Evolutionary conservation across 1,284 basidiomycete genomes (phyloP), one percentile per base, ranked within the genome.

Genomic region (Rugosomyces carneus): DNA sequence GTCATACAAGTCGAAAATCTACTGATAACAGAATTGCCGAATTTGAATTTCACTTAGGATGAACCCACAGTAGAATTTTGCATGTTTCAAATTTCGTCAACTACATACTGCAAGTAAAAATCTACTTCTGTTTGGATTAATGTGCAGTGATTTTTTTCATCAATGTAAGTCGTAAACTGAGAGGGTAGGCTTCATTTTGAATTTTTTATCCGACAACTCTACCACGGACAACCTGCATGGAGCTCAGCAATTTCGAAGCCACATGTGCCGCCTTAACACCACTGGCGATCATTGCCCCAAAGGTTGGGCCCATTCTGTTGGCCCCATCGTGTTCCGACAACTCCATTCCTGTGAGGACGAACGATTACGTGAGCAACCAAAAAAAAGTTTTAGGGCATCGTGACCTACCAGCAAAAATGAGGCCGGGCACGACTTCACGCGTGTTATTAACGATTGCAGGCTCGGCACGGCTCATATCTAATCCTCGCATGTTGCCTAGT

Each of bases 271-370:
- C 88, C 60, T 86, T 89, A 60, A 86, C 75, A 11, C 88, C 88
- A 57, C 80, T 84, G 5, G 72, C 82, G 67, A 89, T 81, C 86
- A 90, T 90, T 0, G 82, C 87, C 24, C 86, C 86, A 56, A 89
- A 89, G 6, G 85, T 88, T 7, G 85, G 84, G 1, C 86, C 84
- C 84, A 85, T 88, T 27, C 89, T 75, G 66, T 85, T 86, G 43
- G 80, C 81, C 19, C 88, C 88, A 60, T 91, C 88, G 59, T 88
- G 81, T 64, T 91, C 88, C 16, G 83, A 84, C 20, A 92, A 71
- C 64, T 91, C 89, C 89, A 90, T 91, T 15, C 88, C 87, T 79
- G 54, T 37, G 40, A 55, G 48, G 24, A 46, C 29, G 37, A 44
- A 29, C 27, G 27, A 29, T 29, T 15, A 11, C 16, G 13, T 27